phyloP scores from a whole-genome alignment of 495 filamentous ascomycete genomes.

The Penicillium silybi region DNA sequence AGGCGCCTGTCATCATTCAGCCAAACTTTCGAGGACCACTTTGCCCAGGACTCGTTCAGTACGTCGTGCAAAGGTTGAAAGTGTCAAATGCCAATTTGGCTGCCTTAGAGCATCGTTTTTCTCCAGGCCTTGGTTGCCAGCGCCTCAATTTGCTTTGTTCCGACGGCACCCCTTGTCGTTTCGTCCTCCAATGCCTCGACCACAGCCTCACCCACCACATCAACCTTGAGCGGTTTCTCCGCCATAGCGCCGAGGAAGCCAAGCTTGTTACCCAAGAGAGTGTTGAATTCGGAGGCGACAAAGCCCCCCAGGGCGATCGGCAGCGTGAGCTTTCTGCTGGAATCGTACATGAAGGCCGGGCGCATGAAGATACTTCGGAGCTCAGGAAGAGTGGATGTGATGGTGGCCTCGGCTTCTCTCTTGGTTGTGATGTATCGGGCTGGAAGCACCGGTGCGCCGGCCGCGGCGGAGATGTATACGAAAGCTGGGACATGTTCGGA shows the following conservation, averaged over 20 bases:
- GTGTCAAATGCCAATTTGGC: not conserved
- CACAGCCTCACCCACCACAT: conserved; percentile 77
- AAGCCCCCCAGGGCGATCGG: conserved; percentile 73
- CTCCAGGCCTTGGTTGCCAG: conserved; percentile 75
- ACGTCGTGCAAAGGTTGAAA: not conserved
- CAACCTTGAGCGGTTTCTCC: conserved; percentile 80
- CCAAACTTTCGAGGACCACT: not conserved
- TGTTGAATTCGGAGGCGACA: conserved; percentile 67
- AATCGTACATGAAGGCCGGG: conserved; percentile 86
- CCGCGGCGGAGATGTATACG: conserved; percentile 84
- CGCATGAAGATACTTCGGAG: conserved; percentile 81
- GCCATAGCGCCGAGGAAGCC: conserved; percentile 73
- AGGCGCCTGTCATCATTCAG: not conserved
- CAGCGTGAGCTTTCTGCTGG: conserved; percentile 73
- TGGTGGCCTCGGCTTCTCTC: conserved; percentile 79
- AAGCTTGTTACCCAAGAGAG: conserved; percentile 66
- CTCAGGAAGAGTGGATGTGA: conserved; percentile 63
- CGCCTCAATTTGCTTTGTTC: conserved; percentile 65
- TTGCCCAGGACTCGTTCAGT: not conserved
- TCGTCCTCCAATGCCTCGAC: conserved; percentile 74
- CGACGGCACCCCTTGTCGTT: conserved; percentile 63
- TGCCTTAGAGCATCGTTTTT: conserved; percentile 66
- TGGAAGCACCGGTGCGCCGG: conserved; percentile 78
- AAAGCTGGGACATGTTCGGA: conserved; percentile 62
- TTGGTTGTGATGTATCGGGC: conserved; percentile 86